These are phyloP conservation scores for Digitaria exilis DNA, from an alignment of 202 grass and related monocot genomes.

Conservation along the genomic window DNA sequence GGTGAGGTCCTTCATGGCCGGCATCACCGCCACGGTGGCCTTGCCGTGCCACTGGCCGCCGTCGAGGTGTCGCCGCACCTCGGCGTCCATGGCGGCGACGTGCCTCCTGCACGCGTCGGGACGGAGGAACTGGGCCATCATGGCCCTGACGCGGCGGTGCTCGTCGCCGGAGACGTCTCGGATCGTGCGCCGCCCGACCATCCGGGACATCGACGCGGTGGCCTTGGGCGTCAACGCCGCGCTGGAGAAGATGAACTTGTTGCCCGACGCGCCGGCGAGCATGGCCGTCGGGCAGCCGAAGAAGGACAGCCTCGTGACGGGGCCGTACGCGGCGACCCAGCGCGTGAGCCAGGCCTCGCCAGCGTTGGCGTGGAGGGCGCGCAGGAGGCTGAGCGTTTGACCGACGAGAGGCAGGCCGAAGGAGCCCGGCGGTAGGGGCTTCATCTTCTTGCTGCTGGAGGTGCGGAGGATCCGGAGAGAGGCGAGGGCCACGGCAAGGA, in stretches of 20 bases:
- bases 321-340: background rate
- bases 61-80: no score
- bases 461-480: no score
- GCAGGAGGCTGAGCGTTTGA: background rate
- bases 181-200: constrained; percentile 10
- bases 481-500: no score
- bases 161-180: background rate
- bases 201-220: background rate
- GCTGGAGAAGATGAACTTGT: constrained; percentile 32
- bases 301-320: background rate
- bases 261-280: background rate
- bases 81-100: no score
- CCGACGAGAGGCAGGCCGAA: background rate
- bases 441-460: no score
- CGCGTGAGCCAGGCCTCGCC: background rate
- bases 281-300: background rate
- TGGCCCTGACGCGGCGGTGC: constrained; percentile 25
- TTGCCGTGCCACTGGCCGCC: no score
- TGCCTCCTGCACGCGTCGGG: background rate
- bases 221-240: background rate
- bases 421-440: background rate
- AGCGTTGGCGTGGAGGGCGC: background rate
- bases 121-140: constrained; percentile 23
- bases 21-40: no score
- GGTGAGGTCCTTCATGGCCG: background rate